Evolutionary conservation across 192 early-diverging fungal genomes (phyloP).

Genomic region (Podila horticola): DNA sequence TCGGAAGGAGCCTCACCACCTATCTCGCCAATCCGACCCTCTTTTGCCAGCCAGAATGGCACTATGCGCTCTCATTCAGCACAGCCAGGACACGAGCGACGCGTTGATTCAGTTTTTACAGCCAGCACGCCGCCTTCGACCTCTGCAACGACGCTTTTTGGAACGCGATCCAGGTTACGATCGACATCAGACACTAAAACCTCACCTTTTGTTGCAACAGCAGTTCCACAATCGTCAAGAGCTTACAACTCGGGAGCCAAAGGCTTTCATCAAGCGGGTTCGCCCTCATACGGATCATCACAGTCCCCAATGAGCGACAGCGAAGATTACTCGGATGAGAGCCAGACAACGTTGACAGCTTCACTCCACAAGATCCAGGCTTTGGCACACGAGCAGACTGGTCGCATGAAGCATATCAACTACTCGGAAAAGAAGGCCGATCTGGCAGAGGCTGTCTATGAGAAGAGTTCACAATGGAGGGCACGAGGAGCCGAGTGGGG

Average conservation of each 20-base stretch:
- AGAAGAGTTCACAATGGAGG: constrained; percentile 46
- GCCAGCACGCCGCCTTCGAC: not conserved
- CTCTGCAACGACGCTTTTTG: constrained; percentile 17
- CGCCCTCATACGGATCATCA: not conserved
- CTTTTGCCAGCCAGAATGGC: not conserved
- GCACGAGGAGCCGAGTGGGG: constrained; percentile 45
- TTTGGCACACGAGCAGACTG: constrained; percentile 34
- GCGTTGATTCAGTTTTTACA: not conserved
- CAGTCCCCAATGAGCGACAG: not conserved
- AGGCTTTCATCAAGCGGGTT: not conserved
- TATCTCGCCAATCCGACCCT: not conserved
- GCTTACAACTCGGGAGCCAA: not conserved
- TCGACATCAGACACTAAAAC: constrained; percentile 45
- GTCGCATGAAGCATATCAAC: constrained; percentile 46
- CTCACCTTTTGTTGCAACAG: constrained; percentile 16
- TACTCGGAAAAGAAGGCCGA: constrained; percentile 43
- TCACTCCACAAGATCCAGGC: constrained; percentile 50
- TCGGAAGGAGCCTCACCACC: constrained; percentile 14
- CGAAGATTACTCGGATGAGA: not conserved
- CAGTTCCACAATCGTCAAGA: constrained; percentile 12
- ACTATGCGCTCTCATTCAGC: not conserved
- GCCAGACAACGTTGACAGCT: constrained; percentile 8
- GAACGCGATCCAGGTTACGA: constrained; percentile 32
- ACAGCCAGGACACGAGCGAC: not conserved
- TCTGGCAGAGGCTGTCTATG: constrained; percentile 37